Evolutionary conservation across 495 filamentous ascomycete species (phyloP), one percentile per base, ranked within the genome.

Genomic region (Aspergillus hancockii): DNA sequence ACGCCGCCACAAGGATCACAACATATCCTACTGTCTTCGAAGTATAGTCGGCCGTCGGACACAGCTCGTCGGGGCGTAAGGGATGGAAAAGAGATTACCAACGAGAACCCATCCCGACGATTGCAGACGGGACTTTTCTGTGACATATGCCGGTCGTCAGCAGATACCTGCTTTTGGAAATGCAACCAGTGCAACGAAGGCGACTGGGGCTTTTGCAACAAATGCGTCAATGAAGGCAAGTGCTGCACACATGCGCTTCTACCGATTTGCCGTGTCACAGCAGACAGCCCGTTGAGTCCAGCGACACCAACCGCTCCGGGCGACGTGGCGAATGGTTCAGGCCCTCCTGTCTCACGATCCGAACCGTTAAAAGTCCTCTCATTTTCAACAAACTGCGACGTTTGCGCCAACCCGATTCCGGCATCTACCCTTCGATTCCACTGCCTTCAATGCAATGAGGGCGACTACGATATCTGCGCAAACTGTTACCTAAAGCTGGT

Each of bases 121-220:
- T 73, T 95, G n/a, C 82, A 90, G 68, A 83, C 80, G 47, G 92
- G 92, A n/a, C 81, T 87, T 22, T 96, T 97, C 70, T 97, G 92
- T 72, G 81, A 84, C 25, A 80, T 82, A 41, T 97, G 92, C 65
- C 72, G 78, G n/a, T 77, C 81, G 0, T 86, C 82, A 70, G 78
- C 90, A 0, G 91, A 94, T 59, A 81, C 86, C 22, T 90, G 88
- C 67, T 92, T 87, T 67, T 97, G 91, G 92, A 83, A 88, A 58
- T 97, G 92, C 70, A 83, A 84, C 55, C 63, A 77, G 38, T 97
- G 92, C 72, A 95, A 96, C 64, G 87, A 93, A 54, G 92, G 90
- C 25, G 91, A 92, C 65, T 97, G 92, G 92, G 92, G 92, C 0
- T 96, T 90, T 65, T 97, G 92, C 73, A 88, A 88, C 59, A 67